Conservation (phyloP, 352 stramenopile species). For the Aphanomyces stellatus region DNA sequence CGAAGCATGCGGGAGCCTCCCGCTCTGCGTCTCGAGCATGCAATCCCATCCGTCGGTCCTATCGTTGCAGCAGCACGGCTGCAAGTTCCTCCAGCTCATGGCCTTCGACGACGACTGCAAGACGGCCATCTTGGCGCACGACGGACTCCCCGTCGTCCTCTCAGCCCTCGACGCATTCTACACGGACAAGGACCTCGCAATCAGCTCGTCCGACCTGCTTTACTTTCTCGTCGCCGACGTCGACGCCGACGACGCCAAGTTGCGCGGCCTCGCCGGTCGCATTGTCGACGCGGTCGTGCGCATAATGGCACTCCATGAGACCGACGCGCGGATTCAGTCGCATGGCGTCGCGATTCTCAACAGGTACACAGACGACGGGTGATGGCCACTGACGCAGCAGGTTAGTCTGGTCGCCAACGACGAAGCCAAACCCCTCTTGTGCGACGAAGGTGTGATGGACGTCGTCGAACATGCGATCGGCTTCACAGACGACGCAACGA, state of each 20-base stretch:
- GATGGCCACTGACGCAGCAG: neutral
- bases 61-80: constrained; percentile 37
- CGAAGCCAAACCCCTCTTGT: constrained; percentile 24
- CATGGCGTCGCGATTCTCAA: constrained; percentile 47
- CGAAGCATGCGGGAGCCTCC: constrained; percentile 25
- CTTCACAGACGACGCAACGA: constrained; percentile 10
- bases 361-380: constrained; percentile 20
- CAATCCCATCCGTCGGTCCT: constrained; percentile 23
- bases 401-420: constrained; percentile 25
- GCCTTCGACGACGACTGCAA: constrained; percentile 48
- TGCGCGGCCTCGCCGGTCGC: neutral
- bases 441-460: neutral
- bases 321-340: constrained; percentile 38
- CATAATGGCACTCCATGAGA: constrained; percentile 29
- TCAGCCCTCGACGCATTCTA: constrained; percentile 29
- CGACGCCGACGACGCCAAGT: constrained; percentile 21
- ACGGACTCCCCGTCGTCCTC: constrained; percentile 30
- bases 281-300: constrained; percentile 27
- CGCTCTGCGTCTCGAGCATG: constrained; percentile 32
- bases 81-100: constrained; percentile 65
- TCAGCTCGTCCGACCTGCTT: constrained; percentile 39
- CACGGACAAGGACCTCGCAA: constrained; percentile 31
- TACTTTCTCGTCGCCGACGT: constrained; percentile 47
- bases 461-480: constrained; percentile 10
- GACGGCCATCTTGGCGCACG: constrained; percentile 27